A percentile compares a stretch with the other conserved stretches of the same genome.
phyloP scores from a whole-genome alignment of 331 rosid genomes.

The Phaseolus coccineus region DNA sequence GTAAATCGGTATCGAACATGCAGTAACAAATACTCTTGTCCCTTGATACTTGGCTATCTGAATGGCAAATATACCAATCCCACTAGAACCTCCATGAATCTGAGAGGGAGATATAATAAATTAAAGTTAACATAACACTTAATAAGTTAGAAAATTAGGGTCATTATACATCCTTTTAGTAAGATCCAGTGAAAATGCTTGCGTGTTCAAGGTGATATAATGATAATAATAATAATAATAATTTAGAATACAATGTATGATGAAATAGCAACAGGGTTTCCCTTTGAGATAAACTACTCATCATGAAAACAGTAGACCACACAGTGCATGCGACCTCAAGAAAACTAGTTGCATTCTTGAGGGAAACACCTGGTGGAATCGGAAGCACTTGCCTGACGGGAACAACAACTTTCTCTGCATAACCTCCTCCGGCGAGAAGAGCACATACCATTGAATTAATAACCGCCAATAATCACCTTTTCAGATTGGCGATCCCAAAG shows the following conservation, averaged over 20 bases:
- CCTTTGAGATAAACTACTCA: conserved; percentile 70
- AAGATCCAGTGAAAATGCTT: neutral
- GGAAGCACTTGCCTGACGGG: conserved; percentile 83
- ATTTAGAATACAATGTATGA: too few species aligned
- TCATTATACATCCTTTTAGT: too few species aligned
- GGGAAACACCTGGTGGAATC: conserved; percentile 70
- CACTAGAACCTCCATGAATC: conserved; percentile 99
- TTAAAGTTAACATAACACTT: neutral
- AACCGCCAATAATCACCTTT: too few species aligned
- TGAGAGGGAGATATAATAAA: conserved; percentile 37
- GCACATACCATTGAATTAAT: conserved; percentile 68
- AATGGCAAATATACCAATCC: conserved; percentile 95
- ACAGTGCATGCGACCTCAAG: conserved; percentile 97
- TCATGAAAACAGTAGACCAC: conserved; percentile 94
- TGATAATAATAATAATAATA: neutral
- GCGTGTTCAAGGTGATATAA: neutral
- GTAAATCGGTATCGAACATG: conserved; percentile 56
- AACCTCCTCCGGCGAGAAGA: conserved; percentile 91
- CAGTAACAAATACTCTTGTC: conserved; percentile 79
- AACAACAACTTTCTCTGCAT: conserved; percentile 93
- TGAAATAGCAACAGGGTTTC: conserved; percentile 71
- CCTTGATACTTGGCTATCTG: conserved; percentile 88
- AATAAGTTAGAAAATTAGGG: too few species aligned
- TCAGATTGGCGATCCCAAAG: too few species aligned
- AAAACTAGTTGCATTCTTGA: conserved; percentile 76